phyloP scores from a whole-genome alignment of 495 filamentous ascomycete genomes.

The Penicillium pulvis region DNA sequence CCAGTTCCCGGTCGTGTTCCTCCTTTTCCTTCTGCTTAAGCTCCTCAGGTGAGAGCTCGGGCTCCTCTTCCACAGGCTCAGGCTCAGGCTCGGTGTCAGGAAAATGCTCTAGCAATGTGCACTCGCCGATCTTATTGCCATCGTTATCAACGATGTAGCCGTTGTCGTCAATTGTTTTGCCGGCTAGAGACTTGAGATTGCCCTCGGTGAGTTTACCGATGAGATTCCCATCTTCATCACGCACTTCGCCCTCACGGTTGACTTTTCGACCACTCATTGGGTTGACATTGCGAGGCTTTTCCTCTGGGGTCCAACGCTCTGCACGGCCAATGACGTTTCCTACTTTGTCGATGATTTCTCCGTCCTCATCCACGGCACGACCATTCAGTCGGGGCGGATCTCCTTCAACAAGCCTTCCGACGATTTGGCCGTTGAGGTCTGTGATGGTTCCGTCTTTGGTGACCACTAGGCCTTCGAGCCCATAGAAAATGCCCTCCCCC shows the following conservation, averaged over 20 bases:
- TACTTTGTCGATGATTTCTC: conserved; percentile 71
- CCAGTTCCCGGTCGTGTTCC: conserved; percentile 63
- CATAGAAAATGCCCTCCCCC: conserved; percentile 72
- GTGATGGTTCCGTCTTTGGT: conserved; percentile 70
- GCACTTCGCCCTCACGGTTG: conserved; percentile 74
- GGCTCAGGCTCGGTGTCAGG: not conserved
- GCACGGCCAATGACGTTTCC: conserved; percentile 57
- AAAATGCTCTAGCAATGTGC: not conserved
- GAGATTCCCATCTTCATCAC: conserved; percentile 70
- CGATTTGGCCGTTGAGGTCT: conserved; percentile 58
- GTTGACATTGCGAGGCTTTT: conserved; percentile 58
- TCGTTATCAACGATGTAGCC: not conserved
- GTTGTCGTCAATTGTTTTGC: conserved; percentile 42
- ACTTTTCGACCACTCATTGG: conserved; percentile 73
- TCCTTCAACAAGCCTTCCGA: conserved; percentile 67
- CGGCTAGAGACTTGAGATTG: conserved; percentile 63
- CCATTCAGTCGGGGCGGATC: conserved; percentile 67
- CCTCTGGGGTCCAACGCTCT: conserved; percentile 70
- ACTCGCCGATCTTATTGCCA: not conserved
- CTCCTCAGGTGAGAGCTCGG: conserved; percentile 15
- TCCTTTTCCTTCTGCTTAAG: conserved; percentile 50
- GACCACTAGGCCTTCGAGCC: conserved; percentile 64
- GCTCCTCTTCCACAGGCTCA: not conserved
- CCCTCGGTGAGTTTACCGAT: conserved; percentile 74
- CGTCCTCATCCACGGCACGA: conserved; percentile 74